A percentile compares a stretch with the other conserved stretches of the same genome.
These are phyloP conservation scores for Neoascochyta sp. DNA, from an alignment of 2,329 filamentous ascomycete species.

Conservation along the genomic window DNA sequence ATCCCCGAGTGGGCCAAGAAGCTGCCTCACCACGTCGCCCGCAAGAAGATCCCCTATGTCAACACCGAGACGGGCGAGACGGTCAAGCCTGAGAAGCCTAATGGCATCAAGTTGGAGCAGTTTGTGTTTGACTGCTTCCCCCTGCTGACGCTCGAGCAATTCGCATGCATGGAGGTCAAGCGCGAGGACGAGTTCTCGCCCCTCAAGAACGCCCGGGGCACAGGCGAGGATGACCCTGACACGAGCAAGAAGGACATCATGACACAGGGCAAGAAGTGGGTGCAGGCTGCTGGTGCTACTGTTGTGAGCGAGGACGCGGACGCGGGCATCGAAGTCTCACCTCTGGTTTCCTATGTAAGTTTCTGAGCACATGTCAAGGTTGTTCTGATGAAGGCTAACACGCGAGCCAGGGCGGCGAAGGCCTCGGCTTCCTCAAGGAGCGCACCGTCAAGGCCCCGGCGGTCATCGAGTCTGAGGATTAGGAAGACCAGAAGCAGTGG, in stretches of 20 bases:
- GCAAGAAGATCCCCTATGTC: slow-evolving; percentile 94
- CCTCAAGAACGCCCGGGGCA: slow-evolving; percentile 80
- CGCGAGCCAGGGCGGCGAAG: slow-evolving; percentile 55
- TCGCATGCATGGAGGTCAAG: slow-evolving; percentile 92
- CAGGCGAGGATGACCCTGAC: slow-evolving; percentile 87
- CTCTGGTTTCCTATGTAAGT: slow-evolving; percentile 92
- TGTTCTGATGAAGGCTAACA: slow-evolving; percentile 2
- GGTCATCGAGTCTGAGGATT: slow-evolving; percentile 59
- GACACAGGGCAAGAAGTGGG: slow-evolving; percentile 83
- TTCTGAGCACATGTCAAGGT: background rate
- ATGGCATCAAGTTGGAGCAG: slow-evolving; percentile 98
- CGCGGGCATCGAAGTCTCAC: slow-evolving; percentile 81
- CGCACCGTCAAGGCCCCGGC: slow-evolving; percentile 61
- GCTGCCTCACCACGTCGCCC: slow-evolving; percentile 90
- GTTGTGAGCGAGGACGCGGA: slow-evolving; percentile 59
- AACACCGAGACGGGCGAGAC: slow-evolving; percentile 72
- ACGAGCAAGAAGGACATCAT: slow-evolving; percentile 90
- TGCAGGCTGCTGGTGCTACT: slow-evolving; percentile 70
- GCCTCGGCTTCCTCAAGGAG: slow-evolving; percentile 58
- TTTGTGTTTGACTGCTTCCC: slow-evolving; percentile 99
- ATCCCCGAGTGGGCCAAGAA: slow-evolving; percentile 83
- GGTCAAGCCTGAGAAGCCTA: slow-evolving; percentile 89
- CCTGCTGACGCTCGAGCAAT: slow-evolving; percentile 77
- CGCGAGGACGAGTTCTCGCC: slow-evolving; percentile 98
- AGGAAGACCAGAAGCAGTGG: slow-evolving; percentile 11